These are phyloP conservation scores for Heritiera fomes DNA, from an alignment of 345 rosid species.

Conservation along the genomic window DNA sequence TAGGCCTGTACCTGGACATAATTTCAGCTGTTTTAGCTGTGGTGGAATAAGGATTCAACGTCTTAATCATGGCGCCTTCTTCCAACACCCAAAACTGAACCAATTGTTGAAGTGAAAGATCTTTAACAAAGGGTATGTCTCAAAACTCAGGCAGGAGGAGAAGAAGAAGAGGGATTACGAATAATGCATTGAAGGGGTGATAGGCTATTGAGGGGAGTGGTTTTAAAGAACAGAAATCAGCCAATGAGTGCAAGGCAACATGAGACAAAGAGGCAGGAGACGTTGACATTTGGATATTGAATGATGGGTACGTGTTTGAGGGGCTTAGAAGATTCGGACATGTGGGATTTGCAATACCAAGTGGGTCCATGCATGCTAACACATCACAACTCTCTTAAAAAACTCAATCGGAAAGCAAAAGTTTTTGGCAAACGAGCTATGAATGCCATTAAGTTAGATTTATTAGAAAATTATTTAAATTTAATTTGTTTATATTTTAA, in stretches of 20 bases:
- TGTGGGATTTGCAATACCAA: slow-evolving; percentile 41
- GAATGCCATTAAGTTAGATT: too few species aligned
- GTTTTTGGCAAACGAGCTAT: too few species aligned
- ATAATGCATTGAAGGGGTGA: neutral
- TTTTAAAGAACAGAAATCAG: slow-evolving; percentile 7
- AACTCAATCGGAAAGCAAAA: neutral
- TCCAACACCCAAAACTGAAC: neutral
- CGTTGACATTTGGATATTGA: slow-evolving; percentile 51
- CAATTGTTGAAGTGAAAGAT: neutral
- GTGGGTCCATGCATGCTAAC: slow-evolving; percentile 58
- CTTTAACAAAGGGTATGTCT: neutral
- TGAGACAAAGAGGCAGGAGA: slow-evolving; percentile 39
- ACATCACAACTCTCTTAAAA: slow-evolving; percentile 18
- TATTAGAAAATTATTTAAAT: too few species aligned
- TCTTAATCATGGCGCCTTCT: slow-evolving; percentile 59
- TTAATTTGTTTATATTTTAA: too few species aligned
- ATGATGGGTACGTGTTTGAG: slow-evolving; percentile 74
- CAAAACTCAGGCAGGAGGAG: neutral
- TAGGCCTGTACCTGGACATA: slow-evolving; percentile 88
- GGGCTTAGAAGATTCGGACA: slow-evolving; percentile 42
- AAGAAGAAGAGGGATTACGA: neutral
- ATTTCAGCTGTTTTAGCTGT: slow-evolving; percentile 87
- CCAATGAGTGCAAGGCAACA: slow-evolving; percentile 58
- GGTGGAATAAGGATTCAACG: slow-evolving; percentile 49
- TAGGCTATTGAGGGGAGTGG: neutral